Conservation (phyloP, 768 basidiomycete species). For the Paxillus rubicundulus region DNA sequence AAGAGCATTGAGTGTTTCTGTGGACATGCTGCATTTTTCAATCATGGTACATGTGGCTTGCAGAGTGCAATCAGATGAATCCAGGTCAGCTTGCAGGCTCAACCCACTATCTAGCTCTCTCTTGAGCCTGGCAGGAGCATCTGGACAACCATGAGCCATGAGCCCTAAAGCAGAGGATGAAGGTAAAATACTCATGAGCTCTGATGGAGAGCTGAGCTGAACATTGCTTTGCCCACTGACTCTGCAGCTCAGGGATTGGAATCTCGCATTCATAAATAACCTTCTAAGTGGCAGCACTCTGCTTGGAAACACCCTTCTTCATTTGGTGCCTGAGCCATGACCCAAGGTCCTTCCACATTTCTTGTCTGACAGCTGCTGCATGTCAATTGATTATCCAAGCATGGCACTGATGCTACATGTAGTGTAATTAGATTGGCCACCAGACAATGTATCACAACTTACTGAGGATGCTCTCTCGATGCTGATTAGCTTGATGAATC, state of each 20-base stretch:
- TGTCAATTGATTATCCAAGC: constrained; percentile 37
- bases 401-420: constrained; percentile 18
- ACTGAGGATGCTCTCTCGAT: constrained; percentile 33
- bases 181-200: neutral
- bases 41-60: constrained; percentile 8
- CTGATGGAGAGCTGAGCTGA: constrained; percentile 4
- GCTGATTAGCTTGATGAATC: constrained; percentile 32
- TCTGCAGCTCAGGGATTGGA: neutral
- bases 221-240: constrained; percentile 1
- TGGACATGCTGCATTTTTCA: neutral
- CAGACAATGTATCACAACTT: constrained; percentile 3
- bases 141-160: constrained; percentile 8
- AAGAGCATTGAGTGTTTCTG: constrained; percentile 14
- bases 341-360: constrained; percentile 30
- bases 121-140: constrained; percentile 29
- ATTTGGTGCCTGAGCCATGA: constrained; percentile 30
- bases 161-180: neutral
- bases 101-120: constrained; percentile 34
- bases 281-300: neutral
- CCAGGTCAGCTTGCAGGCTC: constrained; percentile 29
- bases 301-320: constrained; percentile 12
- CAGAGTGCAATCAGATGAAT: constrained; percentile 25
- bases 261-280: neutral
- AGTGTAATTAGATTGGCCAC: neutral
- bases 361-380: constrained; percentile 22